Base-by-base conservation (phyloP, 2,329 filamentous ascomycete genomes). In the Thermoascus crustaceus region DNA sequence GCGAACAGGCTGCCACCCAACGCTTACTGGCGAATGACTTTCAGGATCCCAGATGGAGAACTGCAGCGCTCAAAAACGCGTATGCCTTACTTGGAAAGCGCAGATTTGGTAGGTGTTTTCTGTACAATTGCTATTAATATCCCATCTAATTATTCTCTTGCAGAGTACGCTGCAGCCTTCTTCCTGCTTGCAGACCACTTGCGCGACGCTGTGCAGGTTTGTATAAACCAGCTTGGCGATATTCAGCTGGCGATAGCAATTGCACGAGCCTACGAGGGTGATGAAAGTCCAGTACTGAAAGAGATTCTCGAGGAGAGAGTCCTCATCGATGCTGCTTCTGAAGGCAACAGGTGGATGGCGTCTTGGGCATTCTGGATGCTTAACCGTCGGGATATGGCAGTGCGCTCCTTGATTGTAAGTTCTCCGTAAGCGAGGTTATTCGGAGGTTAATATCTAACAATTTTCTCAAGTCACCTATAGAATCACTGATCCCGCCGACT, bases 311-410 rank as follows among this genome's bases (percentile, higher is more conserved):
- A 85, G 49, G 83, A 94, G 7, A 83, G 82, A 41, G 76, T 96
- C 2, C 68, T 96, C 0, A 75, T 79, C 0, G 64, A 84, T 42
- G 91, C 91, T 11, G 78, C 83, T 0, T 73, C 78, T 25, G 80
- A 89, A 44, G 86, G 86, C 2, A 89, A 98, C 53, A 75, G 89
- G 38, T 98, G 91, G 89, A 75, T 94, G 39, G 85, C 88, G 7
- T 91, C 84, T 0, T 98, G 91, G 91, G 85, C 85, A 2, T 94
- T 94, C 55, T 94, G 86, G 82, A 85, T 94, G 72, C 71, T 96
- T 4, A 78, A 78, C 23, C 75, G 83, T 43, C 77, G 80, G 41
- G 84, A 93, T 46, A 83, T 87, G 69, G 84, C 89, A 4, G 86
- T 95, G 5, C 77, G 85, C 34, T 78, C 82, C 5, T 68, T 98